These are phyloP conservation scores for Hansenula lynferdii DNA, from an alignment of 1,139 yeast genomes.

Conservation along the genomic window DNA sequence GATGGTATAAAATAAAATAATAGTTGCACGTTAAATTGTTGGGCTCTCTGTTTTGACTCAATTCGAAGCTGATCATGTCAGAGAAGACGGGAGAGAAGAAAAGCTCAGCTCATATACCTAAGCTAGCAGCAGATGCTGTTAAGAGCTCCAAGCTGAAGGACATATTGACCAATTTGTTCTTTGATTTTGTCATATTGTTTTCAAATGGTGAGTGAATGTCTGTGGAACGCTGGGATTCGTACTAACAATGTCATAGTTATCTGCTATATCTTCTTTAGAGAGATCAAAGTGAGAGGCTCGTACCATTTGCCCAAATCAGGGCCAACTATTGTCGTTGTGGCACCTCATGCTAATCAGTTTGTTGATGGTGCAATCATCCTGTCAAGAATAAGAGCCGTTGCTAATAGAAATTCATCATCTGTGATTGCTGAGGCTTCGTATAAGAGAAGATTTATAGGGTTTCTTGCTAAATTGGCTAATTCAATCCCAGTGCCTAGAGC, in stretches of 20 bases:
- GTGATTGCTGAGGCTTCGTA: slow-evolving; percentile 65
- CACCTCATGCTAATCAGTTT: slow-evolving; percentile 81
- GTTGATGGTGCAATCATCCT: slow-evolving; percentile 65
- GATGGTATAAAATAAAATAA: too few species aligned
- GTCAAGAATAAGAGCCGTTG: slow-evolving; percentile 39
- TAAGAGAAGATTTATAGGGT: slow-evolving; percentile 46
- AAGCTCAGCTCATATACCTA: slow-evolving; percentile 15
- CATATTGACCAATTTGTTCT: slow-evolving; percentile 22
- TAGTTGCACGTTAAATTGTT: too few species aligned
- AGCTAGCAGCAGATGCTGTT: slow-evolving; percentile 3
- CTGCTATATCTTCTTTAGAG: slow-evolving; percentile 53
- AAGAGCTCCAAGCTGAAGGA: slow-evolving; percentile 3
- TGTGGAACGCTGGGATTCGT: too few species aligned
- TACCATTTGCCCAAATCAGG: slow-evolving; percentile 60
- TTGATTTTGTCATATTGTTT: slow-evolving; percentile 33
- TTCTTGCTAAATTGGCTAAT: slow-evolving; percentile 50
- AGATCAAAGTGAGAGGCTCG: slow-evolving; percentile 64
- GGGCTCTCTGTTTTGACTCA: neutral
- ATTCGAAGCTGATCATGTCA: neutral
- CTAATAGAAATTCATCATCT: slow-evolving; percentile 40
- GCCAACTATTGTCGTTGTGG: slow-evolving; percentile 70
- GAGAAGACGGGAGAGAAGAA: slow-evolving; percentile 3
- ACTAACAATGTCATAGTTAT: slow-evolving; percentile 17
- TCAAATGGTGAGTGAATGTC: slow-evolving; percentile 16
- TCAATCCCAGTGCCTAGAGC: slow-evolving; percentile 74